Evolutionary conservation across 192 early-diverging fungal genomes (phyloP).

Genomic region (Endogone sp.): DNA sequence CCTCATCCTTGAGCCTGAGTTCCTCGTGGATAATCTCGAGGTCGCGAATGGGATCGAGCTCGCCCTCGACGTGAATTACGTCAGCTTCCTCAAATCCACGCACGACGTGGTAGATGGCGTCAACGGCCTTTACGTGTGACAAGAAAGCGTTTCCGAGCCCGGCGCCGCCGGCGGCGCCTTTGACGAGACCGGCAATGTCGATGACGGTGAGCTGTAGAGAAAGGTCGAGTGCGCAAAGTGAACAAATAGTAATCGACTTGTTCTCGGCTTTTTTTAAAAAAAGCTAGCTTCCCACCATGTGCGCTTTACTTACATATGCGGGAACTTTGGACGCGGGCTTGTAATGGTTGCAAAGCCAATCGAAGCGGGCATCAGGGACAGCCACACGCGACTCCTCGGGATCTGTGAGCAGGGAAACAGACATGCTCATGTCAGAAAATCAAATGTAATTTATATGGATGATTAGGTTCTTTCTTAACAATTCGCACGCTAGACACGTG

Average conservation of each 20-base stretch:
- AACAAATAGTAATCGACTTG: conserved; percentile 24
- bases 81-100: conserved; percentile 91
- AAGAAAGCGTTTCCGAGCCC: conserved; percentile 94
- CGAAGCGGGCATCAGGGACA: conserved; percentile 88
- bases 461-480: not conserved
- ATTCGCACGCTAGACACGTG: not conserved
- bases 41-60: conserved; percentile 89
- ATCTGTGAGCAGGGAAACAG: no score
- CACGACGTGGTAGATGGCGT: conserved; percentile 82
- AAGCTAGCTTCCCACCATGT: conserved; percentile 15
- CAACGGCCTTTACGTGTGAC: conserved; percentile 83
- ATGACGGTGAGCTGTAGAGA: conserved; percentile 75
- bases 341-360: conserved; percentile 71
- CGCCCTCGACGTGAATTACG: conserved; percentile 90
- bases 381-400: conserved; percentile 88
- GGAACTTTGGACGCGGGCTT: conserved; percentile 64
- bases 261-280: conserved; percentile 36
- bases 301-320: conserved; percentile 38
- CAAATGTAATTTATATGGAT: not conserved
- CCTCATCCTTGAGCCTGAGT: conserved; percentile 90
- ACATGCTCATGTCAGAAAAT: conserved; percentile 10
- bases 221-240: not conserved
- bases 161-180: conserved; percentile 74
- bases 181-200: conserved; percentile 98
- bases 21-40: conserved; percentile 94